phyloP scores from a whole-genome alignment of 495 filamentous ascomycete genomes.

The Tetracladium marchalianum region DNA sequence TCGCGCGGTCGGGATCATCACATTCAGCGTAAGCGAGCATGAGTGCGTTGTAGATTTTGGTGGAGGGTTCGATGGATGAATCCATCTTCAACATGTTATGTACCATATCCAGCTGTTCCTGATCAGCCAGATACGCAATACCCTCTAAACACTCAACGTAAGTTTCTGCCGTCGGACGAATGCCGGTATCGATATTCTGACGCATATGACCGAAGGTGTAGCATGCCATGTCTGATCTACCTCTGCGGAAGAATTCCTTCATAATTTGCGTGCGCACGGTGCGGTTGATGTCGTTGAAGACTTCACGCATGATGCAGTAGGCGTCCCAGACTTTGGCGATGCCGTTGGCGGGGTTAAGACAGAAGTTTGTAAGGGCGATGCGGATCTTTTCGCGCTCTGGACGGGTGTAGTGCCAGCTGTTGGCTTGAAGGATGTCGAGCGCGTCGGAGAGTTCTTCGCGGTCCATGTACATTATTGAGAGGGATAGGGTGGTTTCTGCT shows the following conservation, averaged over 20 bases:
- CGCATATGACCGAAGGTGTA: conserved; percentile 88
- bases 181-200: conserved; percentile 40
- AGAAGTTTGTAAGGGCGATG: conserved; percentile 53
- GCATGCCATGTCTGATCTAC: conserved; percentile 69
- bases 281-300: conserved; percentile 65
- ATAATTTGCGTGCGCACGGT: conserved; percentile 61
- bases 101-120: conserved; percentile 56
- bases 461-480: conserved; percentile 60
- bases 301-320: conserved; percentile 64
- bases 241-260: conserved; percentile 69
- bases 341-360: conserved; percentile 47
- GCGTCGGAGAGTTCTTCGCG: conserved; percentile 65
- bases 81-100: conserved; percentile 94
- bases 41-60: conserved; percentile 64
- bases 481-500: conserved; percentile 57
- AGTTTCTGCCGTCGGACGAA: conserved; percentile 56
- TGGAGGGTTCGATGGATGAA: conserved; percentile 63
- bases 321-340: conserved; percentile 65
- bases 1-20: conserved; percentile 49
- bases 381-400: conserved; percentile 55
- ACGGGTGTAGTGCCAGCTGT: conserved; percentile 51
- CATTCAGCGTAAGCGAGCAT: conserved; percentile 76
- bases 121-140: conserved; percentile 52
- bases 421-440: conserved; percentile 63
- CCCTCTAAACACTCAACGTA: conserved; percentile 74